Base-by-base conservation (phyloP, 371 early-diverging fungal species). In the Mucor plumbeus region DNA sequence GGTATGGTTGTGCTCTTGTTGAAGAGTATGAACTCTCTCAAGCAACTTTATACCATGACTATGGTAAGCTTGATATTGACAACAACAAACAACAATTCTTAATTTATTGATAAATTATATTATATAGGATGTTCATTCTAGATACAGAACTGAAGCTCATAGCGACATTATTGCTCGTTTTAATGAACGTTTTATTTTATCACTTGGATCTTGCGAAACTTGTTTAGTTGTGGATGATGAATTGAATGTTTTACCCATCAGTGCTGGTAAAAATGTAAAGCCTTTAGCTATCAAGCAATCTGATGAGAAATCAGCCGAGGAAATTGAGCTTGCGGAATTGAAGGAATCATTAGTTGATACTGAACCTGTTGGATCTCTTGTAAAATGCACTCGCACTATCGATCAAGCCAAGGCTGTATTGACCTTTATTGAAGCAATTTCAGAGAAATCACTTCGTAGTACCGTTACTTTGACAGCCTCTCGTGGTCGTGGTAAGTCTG, bases 401-500 rank as follows among this genome's bases (percentile, higher is more conserved):
- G 99, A 99, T 77, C 99, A 99, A 68, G 97, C 96, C 8, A 95
- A 95, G 77, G 96, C 96, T 3, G 75, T 99, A 4, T 87, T 97
- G 80, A 95, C 96, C 19, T 97, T 99, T 74, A 91, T 96, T 41
- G 98, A 97, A 65, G 94, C 94, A 6, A 96, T 97, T 60, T 90
- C 95, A 0, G 97, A 96, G 72, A 97, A 98, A 75, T 91, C 92
- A 2, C 85, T 97, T 44, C 91, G 94, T 48, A 90, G 91, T 43
- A 97, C 97, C 0, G 95, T 97, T 34, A 86, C 96, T 0, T 85
- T 99, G 74, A 99, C 99, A 5, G 99, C 99, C 31, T 89, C 93
- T 36, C 95, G 99, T 87, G 99, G 99, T 76, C 92, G 99, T 70
- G 99, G 99, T 78, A 99, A 99, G 84, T 99, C 99, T 13, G 99